Evolutionary conservation across 257 asterid genomes (phyloP).

Genomic region (Anisodus acutangulus): DNA sequence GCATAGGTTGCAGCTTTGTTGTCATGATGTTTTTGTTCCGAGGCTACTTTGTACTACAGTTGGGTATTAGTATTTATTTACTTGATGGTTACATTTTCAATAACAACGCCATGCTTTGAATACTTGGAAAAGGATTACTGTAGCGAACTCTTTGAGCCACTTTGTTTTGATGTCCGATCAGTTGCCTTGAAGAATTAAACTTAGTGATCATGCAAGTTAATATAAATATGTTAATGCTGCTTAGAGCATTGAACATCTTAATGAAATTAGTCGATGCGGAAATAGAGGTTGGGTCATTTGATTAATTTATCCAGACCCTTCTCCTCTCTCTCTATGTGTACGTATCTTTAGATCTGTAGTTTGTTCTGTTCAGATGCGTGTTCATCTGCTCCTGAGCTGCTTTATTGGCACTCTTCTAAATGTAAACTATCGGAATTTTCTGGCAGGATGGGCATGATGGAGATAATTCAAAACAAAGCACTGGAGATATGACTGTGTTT

Average conservation of each 20-base stretch:
- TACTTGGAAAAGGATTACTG: background rate
- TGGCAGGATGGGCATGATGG: constrained; percentile 81
- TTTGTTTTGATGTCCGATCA: background rate
- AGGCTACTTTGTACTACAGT: constrained; percentile 3
- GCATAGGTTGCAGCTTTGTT: background rate
- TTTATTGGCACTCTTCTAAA: background rate
- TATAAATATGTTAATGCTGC: background rate
- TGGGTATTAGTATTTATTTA: background rate
- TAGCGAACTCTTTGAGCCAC: background rate
- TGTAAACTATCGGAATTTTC: background rate
- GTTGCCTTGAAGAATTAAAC: background rate
- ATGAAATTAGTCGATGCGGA: background rate
- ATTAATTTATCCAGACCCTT: background rate
- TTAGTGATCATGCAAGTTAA: background rate
- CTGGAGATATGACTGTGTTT: constrained; percentile 87
- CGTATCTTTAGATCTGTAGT: background rate
- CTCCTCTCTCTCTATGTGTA: no score
- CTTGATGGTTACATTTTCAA: background rate
- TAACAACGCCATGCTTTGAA: background rate
- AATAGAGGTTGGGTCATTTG: background rate
- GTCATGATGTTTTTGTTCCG: background rate
- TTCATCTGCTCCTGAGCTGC: background rate
- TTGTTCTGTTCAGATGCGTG: background rate
- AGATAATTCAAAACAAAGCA: constrained; percentile 62
- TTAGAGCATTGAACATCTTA: background rate